Percentiles rank a stretch among this genome's conserved stretches.
Conservation (phyloP, 2,329 filamentous ascomycete genomes). For the Madurella mycetomatis region DNA sequence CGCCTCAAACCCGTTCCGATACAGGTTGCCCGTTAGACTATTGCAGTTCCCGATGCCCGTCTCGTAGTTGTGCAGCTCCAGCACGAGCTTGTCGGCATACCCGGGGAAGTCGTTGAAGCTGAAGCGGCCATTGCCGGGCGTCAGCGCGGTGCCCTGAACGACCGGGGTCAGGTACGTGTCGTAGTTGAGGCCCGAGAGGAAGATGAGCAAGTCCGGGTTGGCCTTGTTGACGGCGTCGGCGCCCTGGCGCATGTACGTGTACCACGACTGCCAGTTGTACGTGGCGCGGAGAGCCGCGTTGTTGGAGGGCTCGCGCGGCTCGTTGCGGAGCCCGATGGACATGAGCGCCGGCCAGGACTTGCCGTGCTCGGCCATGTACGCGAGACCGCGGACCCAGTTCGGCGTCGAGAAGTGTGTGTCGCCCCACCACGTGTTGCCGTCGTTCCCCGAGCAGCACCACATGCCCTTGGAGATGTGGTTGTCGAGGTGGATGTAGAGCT, state of each 20-base stretch:
- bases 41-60: constrained; percentile 46
- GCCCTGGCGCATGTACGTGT: constrained; percentile 45
- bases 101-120: constrained; percentile 42
- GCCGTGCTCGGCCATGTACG: constrained; percentile 57
- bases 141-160: constrained; percentile 43
- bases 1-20: constrained; percentile 50
- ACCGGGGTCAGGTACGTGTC: constrained; percentile 52
- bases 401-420: constrained; percentile 53
- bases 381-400: constrained; percentile 58
- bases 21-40: constrained; percentile 42
- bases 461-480: constrained; percentile 56
- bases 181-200: constrained; percentile 55
- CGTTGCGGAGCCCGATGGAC: constrained; percentile 52
- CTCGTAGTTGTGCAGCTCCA: constrained; percentile 60
- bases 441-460: constrained; percentile 53
- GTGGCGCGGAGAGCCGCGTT: constrained; percentile 32
- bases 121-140: constrained; percentile 44
- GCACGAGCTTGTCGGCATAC: constrained; percentile 51
- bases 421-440: constrained; percentile 59
- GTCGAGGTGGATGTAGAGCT: constrained; percentile 56
- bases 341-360: constrained; percentile 44
- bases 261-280: constrained; percentile 57
- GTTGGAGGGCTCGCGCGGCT: constrained; percentile 43
- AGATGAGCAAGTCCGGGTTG: constrained; percentile 51
- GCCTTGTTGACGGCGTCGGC: constrained; percentile 46